Conservation (phyloP, 768 basidiomycete genomes). For the Nevesoporus exiguus region DNA sequence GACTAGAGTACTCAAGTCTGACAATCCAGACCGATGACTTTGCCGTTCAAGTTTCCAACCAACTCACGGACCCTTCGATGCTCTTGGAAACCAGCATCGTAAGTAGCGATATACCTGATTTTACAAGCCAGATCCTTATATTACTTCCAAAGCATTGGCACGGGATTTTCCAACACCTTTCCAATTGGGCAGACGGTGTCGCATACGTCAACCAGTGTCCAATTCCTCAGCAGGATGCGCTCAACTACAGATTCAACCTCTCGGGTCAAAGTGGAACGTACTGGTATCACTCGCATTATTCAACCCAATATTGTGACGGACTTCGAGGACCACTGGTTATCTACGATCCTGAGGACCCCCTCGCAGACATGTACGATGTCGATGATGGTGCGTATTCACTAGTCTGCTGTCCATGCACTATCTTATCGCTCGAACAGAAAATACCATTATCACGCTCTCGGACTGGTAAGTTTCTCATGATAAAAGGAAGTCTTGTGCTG, state of each 20-base stretch:
- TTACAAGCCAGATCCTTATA: conserved; percentile 15
- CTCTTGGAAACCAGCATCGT: conserved; percentile 40
- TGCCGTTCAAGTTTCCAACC: neutral
- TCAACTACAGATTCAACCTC: conserved; percentile 34
- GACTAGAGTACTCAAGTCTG: neutral
- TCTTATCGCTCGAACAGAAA: conserved; percentile 16
- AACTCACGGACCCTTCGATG: conserved; percentile 42
- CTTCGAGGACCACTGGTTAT: conserved; percentile 26
- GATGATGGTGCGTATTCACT: conserved; percentile 33
- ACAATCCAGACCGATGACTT: neutral
- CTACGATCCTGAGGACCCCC: conserved; percentile 31
- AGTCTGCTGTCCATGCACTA: neutral
- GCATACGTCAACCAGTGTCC: conserved; percentile 3
- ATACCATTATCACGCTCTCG: conserved; percentile 32
- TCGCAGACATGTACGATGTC: conserved; percentile 37
- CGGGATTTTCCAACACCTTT: neutral
- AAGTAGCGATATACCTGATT: conserved; percentile 7
- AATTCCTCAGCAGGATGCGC: conserved; percentile 26
- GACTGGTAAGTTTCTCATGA: neutral
- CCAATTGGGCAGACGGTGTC: conserved; percentile 4
- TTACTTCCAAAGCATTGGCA: neutral
- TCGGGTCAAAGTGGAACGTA: conserved; percentile 33
- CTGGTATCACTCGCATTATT: conserved; percentile 36
- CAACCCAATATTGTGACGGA: conserved; percentile 1
- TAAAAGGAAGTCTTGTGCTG: neutral